Conservation (phyloP, 352 stramenopile species). For the Elongisporangium senticosum region DNA sequence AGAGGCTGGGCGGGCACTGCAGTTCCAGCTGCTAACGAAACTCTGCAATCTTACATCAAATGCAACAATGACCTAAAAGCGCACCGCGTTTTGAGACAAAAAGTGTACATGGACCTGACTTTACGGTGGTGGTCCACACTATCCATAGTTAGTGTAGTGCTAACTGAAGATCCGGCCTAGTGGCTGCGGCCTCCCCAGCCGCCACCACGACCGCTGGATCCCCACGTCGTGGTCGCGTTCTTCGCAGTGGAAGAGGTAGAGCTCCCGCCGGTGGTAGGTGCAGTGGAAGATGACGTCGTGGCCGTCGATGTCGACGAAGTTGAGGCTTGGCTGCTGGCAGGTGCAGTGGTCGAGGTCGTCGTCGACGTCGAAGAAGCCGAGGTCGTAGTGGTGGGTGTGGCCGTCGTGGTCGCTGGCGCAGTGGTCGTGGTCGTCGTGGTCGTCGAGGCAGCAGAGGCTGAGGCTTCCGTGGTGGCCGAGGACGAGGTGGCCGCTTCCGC, state of each 20-base stretch:
- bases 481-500: constrained; percentile 4
- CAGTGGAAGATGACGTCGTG: background rate
- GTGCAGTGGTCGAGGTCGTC: too few relatives aligned
- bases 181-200: background rate
- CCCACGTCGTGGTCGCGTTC: background rate
- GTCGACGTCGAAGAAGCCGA: background rate
- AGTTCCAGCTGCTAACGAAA: background rate
- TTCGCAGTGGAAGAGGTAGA: background rate
- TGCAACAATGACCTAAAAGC: background rate
- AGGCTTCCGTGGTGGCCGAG: background rate
- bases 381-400: background rate
- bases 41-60: background rate
- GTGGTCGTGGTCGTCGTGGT: constrained; percentile 8
- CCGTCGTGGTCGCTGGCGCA: constrained; percentile 8
- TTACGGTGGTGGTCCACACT: background rate
- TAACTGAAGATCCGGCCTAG: background rate
- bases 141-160: background rate
- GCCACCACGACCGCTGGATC: too few relatives aligned
- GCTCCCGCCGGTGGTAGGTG: background rate
- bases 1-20: background rate
- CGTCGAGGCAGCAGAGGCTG: constrained; percentile 4
- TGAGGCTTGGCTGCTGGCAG: too few relatives aligned
- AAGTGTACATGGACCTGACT: background rate
- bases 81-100: background rate
- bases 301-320: background rate